Evolutionary conservation across 2,329 filamentous ascomycete species (phyloP), one percentile per base, ranked within the genome.

Genomic region (Zymoseptoria crescenta): DNA sequence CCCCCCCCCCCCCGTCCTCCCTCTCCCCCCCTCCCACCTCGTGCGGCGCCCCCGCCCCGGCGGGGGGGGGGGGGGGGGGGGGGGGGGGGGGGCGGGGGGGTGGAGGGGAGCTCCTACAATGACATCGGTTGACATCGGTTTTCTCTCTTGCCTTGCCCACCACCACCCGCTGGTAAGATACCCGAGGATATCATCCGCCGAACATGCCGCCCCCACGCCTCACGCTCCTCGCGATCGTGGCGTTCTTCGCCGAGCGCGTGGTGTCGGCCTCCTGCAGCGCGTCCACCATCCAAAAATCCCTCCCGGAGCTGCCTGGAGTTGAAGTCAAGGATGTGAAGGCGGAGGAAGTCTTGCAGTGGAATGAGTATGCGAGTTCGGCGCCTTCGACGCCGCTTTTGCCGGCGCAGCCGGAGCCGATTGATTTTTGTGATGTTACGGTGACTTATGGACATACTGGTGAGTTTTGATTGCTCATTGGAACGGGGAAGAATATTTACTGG

Each of bases 351-450:
- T 56, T 49, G 45, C 50, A 55, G 27, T 62, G 58, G 58, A 60
- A 54, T 35, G 60, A 62, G 10, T 58, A 59, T 50, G 57, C 55
- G 16, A 53, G 45, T 48, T 54, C 56, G 8, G 53, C 55, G 28
- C 59, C 59, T 49, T 49, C 48, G 2, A 28, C 60, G 29, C 60
- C 60, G 20, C 35, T 59, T 27, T 28, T 62, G 49, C 58, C 58
- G 19, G 55, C 45, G 10, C 35, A 57, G 45, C 21, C 50, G 10
- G 52, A 49, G 54, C 54, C 59, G 52, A 55, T 64, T 49, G 58
- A 65, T 54, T 72, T 71, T 55, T 75, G 74, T 67, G 70, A 74
- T 35, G 65, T 75, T 24, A 72, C 67, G 4, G 58, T 75, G 21
- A 69, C 68, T 1, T 72, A 74, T 53, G 74, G 73, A 6, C 74